Evolutionary conservation across 2,329 filamentous ascomycete species (phyloP).

Genomic region (Cercospora sojina): DNA sequence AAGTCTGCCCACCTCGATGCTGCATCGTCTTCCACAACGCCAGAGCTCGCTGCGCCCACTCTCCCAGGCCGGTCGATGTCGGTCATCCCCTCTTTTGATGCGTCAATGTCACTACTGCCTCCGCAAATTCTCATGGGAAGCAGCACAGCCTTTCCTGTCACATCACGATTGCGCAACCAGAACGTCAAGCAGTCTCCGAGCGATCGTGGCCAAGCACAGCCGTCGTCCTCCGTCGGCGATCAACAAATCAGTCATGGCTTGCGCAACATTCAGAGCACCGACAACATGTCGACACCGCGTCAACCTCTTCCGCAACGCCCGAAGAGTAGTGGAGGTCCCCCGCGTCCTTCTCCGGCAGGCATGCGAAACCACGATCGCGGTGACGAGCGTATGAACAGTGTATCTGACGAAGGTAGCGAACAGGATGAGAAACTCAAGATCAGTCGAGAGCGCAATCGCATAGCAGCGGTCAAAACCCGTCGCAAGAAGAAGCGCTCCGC

Average conservation of each 20-base stretch:
- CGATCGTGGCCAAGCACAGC: background rate
- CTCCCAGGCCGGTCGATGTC: background rate
- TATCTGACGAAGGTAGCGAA: background rate
- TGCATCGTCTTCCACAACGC: constrained; percentile 1
- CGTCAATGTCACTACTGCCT: background rate
- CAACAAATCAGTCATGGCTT: background rate
- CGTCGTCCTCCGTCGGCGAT: background rate
- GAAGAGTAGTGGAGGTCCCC: background rate
- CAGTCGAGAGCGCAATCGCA: constrained; percentile 14
- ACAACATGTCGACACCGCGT: background rate
- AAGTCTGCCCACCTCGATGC: background rate
- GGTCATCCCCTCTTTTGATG: background rate
- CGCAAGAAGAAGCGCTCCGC: constrained; percentile 14
- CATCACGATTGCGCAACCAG: background rate
- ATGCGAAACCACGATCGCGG: background rate
- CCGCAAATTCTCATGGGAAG: background rate
- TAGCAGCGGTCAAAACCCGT: constrained; percentile 16
- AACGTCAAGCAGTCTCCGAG: background rate
- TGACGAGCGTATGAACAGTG: background rate
- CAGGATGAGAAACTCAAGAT: constrained; percentile 12
- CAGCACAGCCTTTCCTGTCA: background rate
- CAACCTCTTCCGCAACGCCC: background rate
- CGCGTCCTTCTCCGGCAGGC: background rate
- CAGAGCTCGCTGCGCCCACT: background rate
- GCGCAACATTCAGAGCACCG: constrained; percentile 1